phyloP scores from a whole-genome alignment of 2,329 filamentous ascomycete species.

The Epichloe baconii region DNA sequence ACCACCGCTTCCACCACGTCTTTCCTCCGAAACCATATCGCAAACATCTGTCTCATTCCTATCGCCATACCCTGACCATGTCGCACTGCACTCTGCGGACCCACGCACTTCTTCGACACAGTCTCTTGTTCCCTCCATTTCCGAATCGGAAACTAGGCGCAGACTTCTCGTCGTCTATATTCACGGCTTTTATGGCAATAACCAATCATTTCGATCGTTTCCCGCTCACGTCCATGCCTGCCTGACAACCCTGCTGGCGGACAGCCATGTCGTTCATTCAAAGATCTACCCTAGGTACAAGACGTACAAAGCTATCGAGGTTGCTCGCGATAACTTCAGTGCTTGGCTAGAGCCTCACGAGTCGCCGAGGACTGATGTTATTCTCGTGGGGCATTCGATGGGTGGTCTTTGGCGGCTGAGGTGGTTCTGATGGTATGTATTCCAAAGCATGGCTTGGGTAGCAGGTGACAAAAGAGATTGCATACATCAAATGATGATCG shows the following conservation, averaged over 20 bases:
- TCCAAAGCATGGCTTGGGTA: neutral
- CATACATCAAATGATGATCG: neutral
- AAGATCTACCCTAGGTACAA: conserved; percentile 77
- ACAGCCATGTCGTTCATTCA: conserved; percentile 70
- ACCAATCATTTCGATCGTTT: conserved; percentile 77
- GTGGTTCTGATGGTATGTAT: conserved; percentile 49
- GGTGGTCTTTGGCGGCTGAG: conserved; percentile 76
- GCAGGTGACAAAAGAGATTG: neutral
- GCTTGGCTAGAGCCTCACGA: conserved; percentile 71
- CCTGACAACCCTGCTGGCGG: conserved; percentile 50
- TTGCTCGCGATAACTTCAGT: conserved; percentile 74
- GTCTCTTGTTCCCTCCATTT: conserved; percentile 23
- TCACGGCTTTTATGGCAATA: conserved; percentile 82
- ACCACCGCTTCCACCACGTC: conserved; percentile 1
- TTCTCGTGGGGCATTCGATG: conserved; percentile 82
- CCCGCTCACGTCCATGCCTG: conserved; percentile 75
- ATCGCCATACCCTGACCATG: neutral
- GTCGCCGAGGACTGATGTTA: conserved; percentile 57
- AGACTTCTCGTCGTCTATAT: conserved; percentile 69
- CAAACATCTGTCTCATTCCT: neutral
- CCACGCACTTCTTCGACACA: conserved; percentile 37
- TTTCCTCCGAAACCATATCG: neutral
- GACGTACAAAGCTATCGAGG: conserved; percentile 56
- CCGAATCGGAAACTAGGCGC: conserved; percentile 24
- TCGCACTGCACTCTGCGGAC: conserved; percentile 16